Conservation (phyloP, 2,329 filamentous ascomycete species). For the Penicillium sp. region DNA sequence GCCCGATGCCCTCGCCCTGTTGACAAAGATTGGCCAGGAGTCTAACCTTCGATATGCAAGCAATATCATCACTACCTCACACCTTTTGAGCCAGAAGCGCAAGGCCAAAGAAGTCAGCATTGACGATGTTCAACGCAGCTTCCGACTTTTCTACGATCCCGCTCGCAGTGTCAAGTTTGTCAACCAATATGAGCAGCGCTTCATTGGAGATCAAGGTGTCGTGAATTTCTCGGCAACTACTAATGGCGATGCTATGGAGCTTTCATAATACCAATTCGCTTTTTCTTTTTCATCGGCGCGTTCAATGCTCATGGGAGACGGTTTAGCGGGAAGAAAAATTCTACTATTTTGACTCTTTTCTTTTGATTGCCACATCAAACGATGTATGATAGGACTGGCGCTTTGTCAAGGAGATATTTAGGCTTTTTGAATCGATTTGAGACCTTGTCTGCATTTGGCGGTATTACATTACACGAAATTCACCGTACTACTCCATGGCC, state of each 20-base stretch:
- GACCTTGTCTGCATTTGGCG: slow-evolving; percentile 14
- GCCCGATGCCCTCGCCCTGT: slow-evolving; percentile 83
- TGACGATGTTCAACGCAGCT: slow-evolving; percentile 90
- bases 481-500: slow-evolving; percentile 57
- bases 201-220: slow-evolving; percentile 83
- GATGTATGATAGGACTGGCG: slow-evolving; percentile 44
- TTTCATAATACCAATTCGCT: slow-evolving; percentile 51
- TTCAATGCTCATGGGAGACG: slow-evolving; percentile 19
- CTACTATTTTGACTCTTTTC: slow-evolving; percentile 21
- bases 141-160: slow-evolving; percentile 91
- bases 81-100: slow-evolving; percentile 84
- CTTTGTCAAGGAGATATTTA: slow-evolving; percentile 33
- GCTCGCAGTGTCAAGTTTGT: slow-evolving; percentile 88
- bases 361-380: slow-evolving; percentile 32
- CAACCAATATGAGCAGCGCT: slow-evolving; percentile 82
- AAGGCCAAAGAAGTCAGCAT: slow-evolving; percentile 81
- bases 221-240: slow-evolving; percentile 68
- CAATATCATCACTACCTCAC: slow-evolving; percentile 94
- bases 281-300: slow-evolving; percentile 8
- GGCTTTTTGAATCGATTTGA: slow-evolving; percentile 26
- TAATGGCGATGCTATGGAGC: slow-evolving; percentile 71
- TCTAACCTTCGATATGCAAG: slow-evolving; percentile 93
- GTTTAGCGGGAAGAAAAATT: slow-evolving; percentile 24
- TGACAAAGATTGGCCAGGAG: slow-evolving; percentile 95
- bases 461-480: slow-evolving; percentile 54